phyloP scores from a whole-genome alignment of 192 early-diverging fungal species.

The Chytriomyces confervae region DNA sequence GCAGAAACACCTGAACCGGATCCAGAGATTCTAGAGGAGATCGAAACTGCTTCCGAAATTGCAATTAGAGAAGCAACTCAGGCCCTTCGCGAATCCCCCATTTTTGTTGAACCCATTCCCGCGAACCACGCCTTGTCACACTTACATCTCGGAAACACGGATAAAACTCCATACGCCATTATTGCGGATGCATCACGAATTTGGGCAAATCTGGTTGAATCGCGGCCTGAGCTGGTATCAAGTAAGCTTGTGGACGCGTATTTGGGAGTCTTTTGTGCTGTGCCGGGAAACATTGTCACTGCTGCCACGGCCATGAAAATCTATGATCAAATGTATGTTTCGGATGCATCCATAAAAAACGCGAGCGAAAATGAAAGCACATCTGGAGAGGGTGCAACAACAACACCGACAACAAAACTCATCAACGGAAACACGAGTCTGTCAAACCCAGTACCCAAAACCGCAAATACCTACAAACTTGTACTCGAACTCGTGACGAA shows the following conservation, averaged over 20 bases:
- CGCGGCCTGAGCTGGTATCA: not conserved
- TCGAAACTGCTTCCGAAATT: not conserved
- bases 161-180: not conserved
- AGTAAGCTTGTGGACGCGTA: slow-evolving; percentile 14
- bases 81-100: not conserved
- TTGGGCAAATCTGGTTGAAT: not conserved
- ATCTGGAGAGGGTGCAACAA: not conserved
- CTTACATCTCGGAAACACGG: slow-evolving; percentile 2
- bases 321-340: slow-evolving; percentile 18
- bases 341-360: no score
- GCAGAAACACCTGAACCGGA: not conserved
- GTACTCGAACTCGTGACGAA: slow-evolving; percentile 1
- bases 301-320: slow-evolving; percentile 17
- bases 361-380: not conserved
- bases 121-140: slow-evolving; percentile 6
- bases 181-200: slow-evolving; percentile 7
- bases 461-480: slow-evolving; percentile 17
- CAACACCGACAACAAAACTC: no score
- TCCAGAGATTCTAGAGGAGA: not conserved
- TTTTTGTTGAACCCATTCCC: not conserved
- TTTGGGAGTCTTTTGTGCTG: slow-evolving; percentile 19
- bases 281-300: slow-evolving; percentile 14
- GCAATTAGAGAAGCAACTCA: not conserved
- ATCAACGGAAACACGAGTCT: not conserved
- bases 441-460: not conserved